Base-by-base conservation (phyloP, 1,284 basidiomycete genomes). In the Puccinia horiana region DNA sequence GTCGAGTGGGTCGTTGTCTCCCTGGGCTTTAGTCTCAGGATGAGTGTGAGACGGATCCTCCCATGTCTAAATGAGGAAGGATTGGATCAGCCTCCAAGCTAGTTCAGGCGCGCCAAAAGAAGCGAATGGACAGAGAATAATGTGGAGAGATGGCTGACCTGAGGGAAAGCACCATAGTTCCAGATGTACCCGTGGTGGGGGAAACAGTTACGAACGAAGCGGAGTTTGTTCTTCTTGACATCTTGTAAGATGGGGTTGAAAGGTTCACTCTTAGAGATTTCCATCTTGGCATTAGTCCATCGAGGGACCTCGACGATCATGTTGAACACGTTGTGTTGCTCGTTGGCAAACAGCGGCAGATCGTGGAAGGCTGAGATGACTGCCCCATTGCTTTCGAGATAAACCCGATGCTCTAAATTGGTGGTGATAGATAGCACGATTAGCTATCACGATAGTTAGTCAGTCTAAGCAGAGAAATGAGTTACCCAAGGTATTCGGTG, bases 171-270 rank as follows among this genome's bases (percentile, higher is more conserved):
- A 76, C 88, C 88, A 83, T 82, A 78, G 47, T 76, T 73, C 78
- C 76, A 75, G 58, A 52, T 86, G 90, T 96, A 95, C 75, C 95
- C 96, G 88, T 98, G 95, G 90, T 98, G 96, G 85, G 95, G 97
- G 93, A 99, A 99, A 89, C 96, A 99, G 92, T 99, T 99, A 88
- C 97, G 93, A 84, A 99, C 97, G 88, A 91, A 99, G 86, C 97
- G 93, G 88, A 99, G 90, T 88, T 94, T 95, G 87, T 95, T 95
- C 84, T 94, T 95, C 90, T 96, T 97, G 87, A 93, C 92, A 88
- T 97, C 95, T 90, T 99, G 97, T 89, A 97, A 95, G 92, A 99
- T 98, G 85, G 96, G 95, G 90, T 99, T 99, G 91, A 99, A 95
- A 44, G 91, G 83, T 88, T 99, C 96, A 87, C 97, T 95, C 89